Evolutionary conservation across 768 basidiomycete species (phyloP).

Genomic region (Coprinopsis cinerea): DNA sequence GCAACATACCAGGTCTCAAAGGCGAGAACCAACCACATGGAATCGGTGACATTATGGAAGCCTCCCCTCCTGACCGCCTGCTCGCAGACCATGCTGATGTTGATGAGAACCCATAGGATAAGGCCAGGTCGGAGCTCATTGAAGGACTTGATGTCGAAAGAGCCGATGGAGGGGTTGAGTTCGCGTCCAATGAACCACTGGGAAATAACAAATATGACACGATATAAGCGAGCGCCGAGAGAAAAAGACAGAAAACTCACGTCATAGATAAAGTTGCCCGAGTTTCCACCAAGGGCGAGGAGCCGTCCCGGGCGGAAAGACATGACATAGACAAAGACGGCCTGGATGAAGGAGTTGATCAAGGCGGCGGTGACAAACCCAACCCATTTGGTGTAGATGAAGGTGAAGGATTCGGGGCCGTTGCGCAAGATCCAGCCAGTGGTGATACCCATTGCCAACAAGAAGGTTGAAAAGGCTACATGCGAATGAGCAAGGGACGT

Average conservation of each 20-base stretch:
- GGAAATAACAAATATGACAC: background rate
- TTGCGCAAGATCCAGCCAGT: conserved; percentile 63
- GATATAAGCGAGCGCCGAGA: background rate
- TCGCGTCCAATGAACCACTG: conserved; percentile 95
- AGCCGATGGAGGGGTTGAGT: conserved; percentile 84
- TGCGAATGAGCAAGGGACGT: conserved; percentile 3
- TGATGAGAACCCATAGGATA: conserved; percentile 86
- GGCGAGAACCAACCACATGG: conserved; percentile 81
- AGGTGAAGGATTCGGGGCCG: conserved; percentile 80
- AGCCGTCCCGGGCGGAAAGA: conserved; percentile 69
- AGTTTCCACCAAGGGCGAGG: conserved; percentile 90
- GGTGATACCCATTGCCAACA: conserved; percentile 72
- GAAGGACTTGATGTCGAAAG: conserved; percentile 57
- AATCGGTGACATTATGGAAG: conserved; percentile 66
- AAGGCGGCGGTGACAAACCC: conserved; percentile 82
- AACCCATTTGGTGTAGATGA: conserved; percentile 88
- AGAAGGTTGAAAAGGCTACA: conserved; percentile 83
- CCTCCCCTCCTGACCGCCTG: conserved; percentile 82
- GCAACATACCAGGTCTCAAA: conserved; percentile 87
- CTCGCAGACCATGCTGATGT: conserved; percentile 87
- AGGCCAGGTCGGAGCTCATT: conserved; percentile 88
- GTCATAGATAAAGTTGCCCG: conserved; percentile 83
- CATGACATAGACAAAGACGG: conserved; percentile 56
- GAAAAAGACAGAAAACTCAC: conserved; percentile 40
- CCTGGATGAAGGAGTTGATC: conserved; percentile 74